phyloP scores from a whole-genome alignment of 352 stramenopile species.

The Thraustotheca clavata region DNA sequence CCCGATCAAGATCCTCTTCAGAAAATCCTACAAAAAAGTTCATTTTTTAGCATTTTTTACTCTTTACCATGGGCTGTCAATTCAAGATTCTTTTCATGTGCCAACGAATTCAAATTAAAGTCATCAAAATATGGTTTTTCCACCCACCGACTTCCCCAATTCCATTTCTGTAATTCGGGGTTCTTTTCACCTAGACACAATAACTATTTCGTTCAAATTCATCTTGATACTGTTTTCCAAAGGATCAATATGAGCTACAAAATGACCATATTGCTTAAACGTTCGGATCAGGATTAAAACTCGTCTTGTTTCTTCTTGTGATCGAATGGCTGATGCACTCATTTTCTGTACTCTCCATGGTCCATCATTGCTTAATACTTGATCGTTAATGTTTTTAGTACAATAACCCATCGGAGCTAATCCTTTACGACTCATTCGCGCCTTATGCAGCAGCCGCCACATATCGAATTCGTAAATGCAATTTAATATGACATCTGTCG shows the following conservation, averaged over 20 bases:
- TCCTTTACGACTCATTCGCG: background rate
- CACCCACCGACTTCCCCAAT: conserved; percentile 73
- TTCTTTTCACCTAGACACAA: conserved; percentile 52
- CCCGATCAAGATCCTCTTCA: conserved; percentile 78
- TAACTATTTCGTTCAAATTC: background rate
- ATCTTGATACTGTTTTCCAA: conserved; percentile 58
- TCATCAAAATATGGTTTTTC: conserved; percentile 83
- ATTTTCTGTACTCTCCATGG: conserved; percentile 42
- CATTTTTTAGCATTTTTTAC: background rate
- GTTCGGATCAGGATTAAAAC: conserved; percentile 79
- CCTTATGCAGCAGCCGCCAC: background rate
- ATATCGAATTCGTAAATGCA: too few relatives aligned
- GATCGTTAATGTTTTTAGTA: background rate
- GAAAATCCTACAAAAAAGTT: conserved; percentile 85
- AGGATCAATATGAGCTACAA: conserved; percentile 81
- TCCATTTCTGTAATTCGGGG: conserved; percentile 76
- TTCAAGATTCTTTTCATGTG: conserved; percentile 73
- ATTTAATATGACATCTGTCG: too few relatives aligned
- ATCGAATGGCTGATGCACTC: conserved; percentile 69
- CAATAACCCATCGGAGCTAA: background rate
- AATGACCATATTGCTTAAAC: conserved; percentile 85
- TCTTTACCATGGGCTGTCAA: conserved; percentile 62
- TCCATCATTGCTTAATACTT: background rate
- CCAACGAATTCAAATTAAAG: conserved; percentile 75
- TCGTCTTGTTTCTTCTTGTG: conserved; percentile 75